These are phyloP conservation scores for Ganoderma meredithae DNA, from an alignment of 1,284 basidiomycete genomes.

Conservation along the genomic window DNA sequence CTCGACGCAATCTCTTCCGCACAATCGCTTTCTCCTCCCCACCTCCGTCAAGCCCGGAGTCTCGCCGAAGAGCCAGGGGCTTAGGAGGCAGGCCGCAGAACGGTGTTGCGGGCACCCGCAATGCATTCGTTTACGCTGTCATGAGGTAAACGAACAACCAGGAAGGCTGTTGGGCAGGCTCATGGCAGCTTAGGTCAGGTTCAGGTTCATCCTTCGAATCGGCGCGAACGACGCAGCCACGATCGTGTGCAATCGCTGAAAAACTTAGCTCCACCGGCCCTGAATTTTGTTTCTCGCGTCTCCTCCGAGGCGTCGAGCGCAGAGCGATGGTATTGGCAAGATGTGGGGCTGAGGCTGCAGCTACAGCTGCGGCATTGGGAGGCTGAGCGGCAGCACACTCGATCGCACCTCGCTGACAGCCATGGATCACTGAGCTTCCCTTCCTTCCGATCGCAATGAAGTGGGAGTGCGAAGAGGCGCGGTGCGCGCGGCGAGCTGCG, in stretches of 20 bases:
- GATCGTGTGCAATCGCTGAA: constrained; percentile 8
- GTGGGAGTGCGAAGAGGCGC: neutral
- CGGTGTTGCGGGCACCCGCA: constrained; percentile 3
- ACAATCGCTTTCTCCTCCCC: neutral
- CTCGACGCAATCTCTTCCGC: neutral
- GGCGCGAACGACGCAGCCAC: constrained; percentile 11
- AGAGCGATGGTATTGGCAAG: constrained; percentile 1
- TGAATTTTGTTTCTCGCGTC: constrained; percentile 4
- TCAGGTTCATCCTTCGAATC: constrained; percentile 5
- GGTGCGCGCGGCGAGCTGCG: neutral
- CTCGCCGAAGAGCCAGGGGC: neutral
- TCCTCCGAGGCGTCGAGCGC: neutral
- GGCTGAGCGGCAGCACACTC: constrained; percentile 3
- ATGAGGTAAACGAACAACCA: constrained; percentile 16
- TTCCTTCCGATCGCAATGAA: constrained; percentile 8
- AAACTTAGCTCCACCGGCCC: constrained; percentile 16
- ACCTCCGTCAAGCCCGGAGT: constrained; percentile 6
- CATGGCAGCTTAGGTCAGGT: constrained; percentile 20
- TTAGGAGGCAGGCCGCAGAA: constrained; percentile 7
- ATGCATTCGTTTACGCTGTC: constrained; percentile 10
- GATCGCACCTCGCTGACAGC: neutral
- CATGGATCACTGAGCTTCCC: too few relatives aligned
- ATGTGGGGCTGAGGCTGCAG: neutral
- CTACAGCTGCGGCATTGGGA: neutral
- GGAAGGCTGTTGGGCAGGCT: constrained; percentile 9